Evolutionary conservation across 108 stramenopile genomes (phyloP), one percentile per base, ranked within the genome.

Genomic region (Poteriospumella lacustris): DNA sequence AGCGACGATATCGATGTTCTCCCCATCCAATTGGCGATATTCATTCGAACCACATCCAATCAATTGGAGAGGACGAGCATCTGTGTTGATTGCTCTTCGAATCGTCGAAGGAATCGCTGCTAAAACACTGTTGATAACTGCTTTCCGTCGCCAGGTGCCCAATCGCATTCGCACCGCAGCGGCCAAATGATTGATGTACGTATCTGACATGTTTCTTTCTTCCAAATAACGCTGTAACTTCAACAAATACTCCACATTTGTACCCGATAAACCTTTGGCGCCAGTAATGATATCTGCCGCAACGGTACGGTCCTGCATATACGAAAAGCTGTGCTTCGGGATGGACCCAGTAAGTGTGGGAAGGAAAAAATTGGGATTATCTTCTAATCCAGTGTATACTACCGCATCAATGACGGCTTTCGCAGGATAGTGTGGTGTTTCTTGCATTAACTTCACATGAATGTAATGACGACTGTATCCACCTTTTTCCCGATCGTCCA

Each of bases 401-500:
- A 73, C 26, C 9, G 41, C 70, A 39, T 36, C 9, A 3, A 56
- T 24, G 36, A 56, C 24, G 31, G 9, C 33, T 5, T 34, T 34
- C 5, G 12, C 31, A n/a, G 41, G 26, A 36, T 78, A 34, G 44
- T 31, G 19, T 12, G 59, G 0, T 38, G 58, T 5, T 26, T 43
- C 77, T 31, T 31, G 1, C 0, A 0, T 31, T n/a, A 68, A 41
- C 26, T 29, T 29, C 31, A 78, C 77, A 24, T 26, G 31, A 0
- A 39, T 38, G 44, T 58, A 1, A 3, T 68, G 29, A 43, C 77
- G 64, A 2, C 36, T 38, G 40, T 78, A 78, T 2, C 77, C 77
- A 43, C 77, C 77, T 62, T 62, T 58, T 43, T 78, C 77, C 0
- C 77, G 67, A 59, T 59, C 56, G 44, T 78, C 77, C 1, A 78